Evolutionary conservation across 2,329 filamentous ascomycete genomes (phyloP).

Genomic region (Talaromyces sp.): DNA sequence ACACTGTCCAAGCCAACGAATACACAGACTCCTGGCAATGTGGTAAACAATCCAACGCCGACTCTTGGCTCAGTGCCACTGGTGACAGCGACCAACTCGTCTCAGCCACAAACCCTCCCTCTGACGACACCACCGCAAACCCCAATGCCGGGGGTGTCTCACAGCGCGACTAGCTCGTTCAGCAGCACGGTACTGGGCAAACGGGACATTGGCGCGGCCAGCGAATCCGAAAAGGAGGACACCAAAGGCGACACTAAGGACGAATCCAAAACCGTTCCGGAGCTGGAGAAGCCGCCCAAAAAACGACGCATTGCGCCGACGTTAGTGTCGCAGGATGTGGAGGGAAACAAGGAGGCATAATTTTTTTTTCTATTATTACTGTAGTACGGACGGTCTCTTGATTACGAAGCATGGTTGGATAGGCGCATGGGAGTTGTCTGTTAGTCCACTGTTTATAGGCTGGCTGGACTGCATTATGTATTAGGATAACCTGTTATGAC

Average conservation of each 20-base stretch:
- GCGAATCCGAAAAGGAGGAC: conserved; percentile 43
- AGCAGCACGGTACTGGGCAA: conserved; percentile 52
- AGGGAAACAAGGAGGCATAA: neutral
- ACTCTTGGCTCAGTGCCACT: conserved; percentile 71
- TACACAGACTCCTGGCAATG: conserved; percentile 34
- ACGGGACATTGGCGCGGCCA: conserved; percentile 37
- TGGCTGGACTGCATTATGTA: neutral
- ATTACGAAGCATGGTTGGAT: neutral
- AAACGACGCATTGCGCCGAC: conserved; percentile 68
- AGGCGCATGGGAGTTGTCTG: neutral
- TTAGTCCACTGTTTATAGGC: neutral
- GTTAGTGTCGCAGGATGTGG: conserved; percentile 37
- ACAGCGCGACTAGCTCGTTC: conserved; percentile 52
- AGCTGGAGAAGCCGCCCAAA: conserved; percentile 51
- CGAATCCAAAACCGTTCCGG: neutral
- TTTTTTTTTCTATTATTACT: neutral
- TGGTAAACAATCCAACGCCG: conserved; percentile 73
- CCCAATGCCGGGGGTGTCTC: conserved; percentile 50
- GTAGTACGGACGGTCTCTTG: neutral
- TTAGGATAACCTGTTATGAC: neutral
- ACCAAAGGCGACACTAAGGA: conserved; percentile 19
- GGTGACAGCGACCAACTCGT: conserved; percentile 67
- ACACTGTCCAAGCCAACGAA: conserved; percentile 58
- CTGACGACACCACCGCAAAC: conserved; percentile 90
- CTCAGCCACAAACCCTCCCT: conserved; percentile 51